Percentiles rank a stretch among this genome's conserved stretches.
Conservation (phyloP, 352 stramenopile genomes). For the Globisporangium sylvaticum region DNA sequence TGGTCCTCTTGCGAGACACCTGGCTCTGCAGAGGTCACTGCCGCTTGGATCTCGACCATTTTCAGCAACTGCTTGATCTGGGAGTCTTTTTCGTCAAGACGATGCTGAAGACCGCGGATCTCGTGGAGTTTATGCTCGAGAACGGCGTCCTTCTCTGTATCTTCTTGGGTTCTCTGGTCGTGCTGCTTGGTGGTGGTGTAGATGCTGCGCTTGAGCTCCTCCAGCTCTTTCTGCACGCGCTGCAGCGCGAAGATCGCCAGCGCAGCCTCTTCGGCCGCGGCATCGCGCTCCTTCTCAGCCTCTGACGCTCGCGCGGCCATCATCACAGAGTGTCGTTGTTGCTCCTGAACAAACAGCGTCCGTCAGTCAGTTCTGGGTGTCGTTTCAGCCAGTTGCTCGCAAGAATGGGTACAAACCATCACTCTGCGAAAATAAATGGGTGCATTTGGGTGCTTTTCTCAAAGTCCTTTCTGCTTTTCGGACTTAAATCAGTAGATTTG, state of each 20-base stretch:
- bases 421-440: neutral
- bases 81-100: slow-evolving; percentile 1
- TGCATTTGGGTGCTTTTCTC: too few species aligned
- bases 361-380: neutral
- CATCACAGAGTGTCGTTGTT: neutral
- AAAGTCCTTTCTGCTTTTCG: too few species aligned
- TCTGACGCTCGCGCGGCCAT: slow-evolving; percentile 1
- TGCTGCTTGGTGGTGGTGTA: neutral
- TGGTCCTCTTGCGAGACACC: neutral
- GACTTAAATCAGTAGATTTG: too few species aligned
- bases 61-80: slow-evolving; percentile 9
- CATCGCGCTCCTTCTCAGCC: slow-evolving; percentile 26
- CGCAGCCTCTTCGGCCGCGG: slow-evolving; percentile 30
- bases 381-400: neutral
- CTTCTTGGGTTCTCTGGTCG: neutral
- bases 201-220: neutral
- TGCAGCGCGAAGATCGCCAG: slow-evolving; percentile 16
- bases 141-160: neutral
- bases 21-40: slow-evolving; percentile 1
- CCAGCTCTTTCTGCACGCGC: slow-evolving; percentile 4
- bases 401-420: neutral
- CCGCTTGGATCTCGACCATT: slow-evolving; percentile 11
- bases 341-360: neutral
- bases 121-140: neutral
- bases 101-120: neutral